Evolutionary conservation across 1,284 basidiomycete genomes (phyloP).

Genomic region (Ceratobasidium sp.): DNA sequence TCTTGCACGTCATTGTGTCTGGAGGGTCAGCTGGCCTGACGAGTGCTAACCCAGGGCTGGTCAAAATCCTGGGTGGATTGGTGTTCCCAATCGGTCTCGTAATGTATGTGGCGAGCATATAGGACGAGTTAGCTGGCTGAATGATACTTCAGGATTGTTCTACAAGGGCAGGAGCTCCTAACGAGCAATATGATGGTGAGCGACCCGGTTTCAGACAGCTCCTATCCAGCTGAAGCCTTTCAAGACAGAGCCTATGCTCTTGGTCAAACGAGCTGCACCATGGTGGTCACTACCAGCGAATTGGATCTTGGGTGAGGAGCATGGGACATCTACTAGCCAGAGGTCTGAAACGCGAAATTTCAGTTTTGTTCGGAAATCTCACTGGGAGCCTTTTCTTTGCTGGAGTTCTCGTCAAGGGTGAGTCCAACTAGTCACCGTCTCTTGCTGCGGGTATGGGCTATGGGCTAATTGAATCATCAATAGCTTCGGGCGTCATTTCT

Average conservation of each 20-base stretch:
- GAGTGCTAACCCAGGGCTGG: slow-evolving; percentile 64
- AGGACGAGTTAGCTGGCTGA: slow-evolving; percentile 20
- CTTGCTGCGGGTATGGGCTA: slow-evolving; percentile 2
- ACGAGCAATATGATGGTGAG: slow-evolving; percentile 77
- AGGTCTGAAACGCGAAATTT: background rate
- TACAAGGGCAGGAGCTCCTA: slow-evolving; percentile 70
- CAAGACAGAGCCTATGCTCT: slow-evolving; percentile 71
- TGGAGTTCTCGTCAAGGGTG: slow-evolving; percentile 68
- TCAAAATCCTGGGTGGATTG: slow-evolving; percentile 67
- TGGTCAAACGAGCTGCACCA: slow-evolving; percentile 63
- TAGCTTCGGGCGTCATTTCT: slow-evolving; percentile 65
- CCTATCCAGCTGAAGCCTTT: background rate
- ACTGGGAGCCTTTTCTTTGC: slow-evolving; percentile 73
- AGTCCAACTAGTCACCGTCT: slow-evolving; percentile 45
- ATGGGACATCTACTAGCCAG: background rate
- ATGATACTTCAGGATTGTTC: slow-evolving; percentile 62
- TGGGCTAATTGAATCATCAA: slow-evolving; percentile 5
- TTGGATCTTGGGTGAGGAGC: slow-evolving; percentile 65
- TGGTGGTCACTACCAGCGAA: slow-evolving; percentile 71
- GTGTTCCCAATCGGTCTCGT: slow-evolving; percentile 76
- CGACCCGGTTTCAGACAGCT: slow-evolving; percentile 28
- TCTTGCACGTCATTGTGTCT: slow-evolving; percentile 63
- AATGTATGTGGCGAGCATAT: slow-evolving; percentile 56
- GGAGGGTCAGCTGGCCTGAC: slow-evolving; percentile 64
- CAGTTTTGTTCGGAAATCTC: slow-evolving; percentile 74